phyloP scores from a whole-genome alignment of 495 filamentous ascomycete genomes.

The Monascus purpureus region DNA sequence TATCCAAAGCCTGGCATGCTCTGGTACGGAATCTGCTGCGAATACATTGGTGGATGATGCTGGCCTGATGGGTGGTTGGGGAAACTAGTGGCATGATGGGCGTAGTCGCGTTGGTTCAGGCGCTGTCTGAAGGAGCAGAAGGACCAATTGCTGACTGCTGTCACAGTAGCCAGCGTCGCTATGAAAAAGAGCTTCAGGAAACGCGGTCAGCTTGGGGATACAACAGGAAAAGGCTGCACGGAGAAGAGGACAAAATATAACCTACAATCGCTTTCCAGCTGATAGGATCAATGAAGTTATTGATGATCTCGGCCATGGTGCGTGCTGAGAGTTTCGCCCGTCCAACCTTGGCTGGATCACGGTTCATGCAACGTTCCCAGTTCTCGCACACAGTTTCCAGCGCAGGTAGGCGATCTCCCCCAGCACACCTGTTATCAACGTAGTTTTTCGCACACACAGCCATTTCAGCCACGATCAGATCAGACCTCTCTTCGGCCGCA shows the following conservation, averaged over 20 bases:
- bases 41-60: slow-evolving; percentile 10
- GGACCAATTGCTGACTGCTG: slow-evolving; percentile 33
- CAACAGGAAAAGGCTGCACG: slow-evolving; percentile 6
- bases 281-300: slow-evolving; percentile 55
- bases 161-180: slow-evolving; percentile 27
- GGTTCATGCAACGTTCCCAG: slow-evolving; percentile 81
- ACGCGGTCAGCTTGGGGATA: slow-evolving; percentile 13
- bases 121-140: slow-evolving; percentile 30
- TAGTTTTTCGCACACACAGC: slow-evolving; percentile 54
- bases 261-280: slow-evolving; percentile 59
- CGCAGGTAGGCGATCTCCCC: slow-evolving; percentile 49
- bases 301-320: slow-evolving; percentile 71
- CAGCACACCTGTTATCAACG: slow-evolving; percentile 56
- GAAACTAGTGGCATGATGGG: slow-evolving; percentile 9
- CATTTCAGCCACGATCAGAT: slow-evolving; percentile 58
- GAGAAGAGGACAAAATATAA: slow-evolving; percentile 2
- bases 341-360: slow-evolving; percentile 50
- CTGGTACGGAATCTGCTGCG: slow-evolving; percentile 12
- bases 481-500: slow-evolving; percentile 47
- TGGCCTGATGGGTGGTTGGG: slow-evolving; percentile 11
- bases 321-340: slow-evolving; percentile 55
- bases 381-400: slow-evolving; percentile 56
- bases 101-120: slow-evolving; percentile 20
- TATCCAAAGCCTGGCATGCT: slow-evolving; percentile 15
- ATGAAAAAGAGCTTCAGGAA: too few relatives aligned